phyloP scores from a whole-genome alignment of 2,329 filamentous ascomycete genomes.

The Daldinia eschscholtzii region DNA sequence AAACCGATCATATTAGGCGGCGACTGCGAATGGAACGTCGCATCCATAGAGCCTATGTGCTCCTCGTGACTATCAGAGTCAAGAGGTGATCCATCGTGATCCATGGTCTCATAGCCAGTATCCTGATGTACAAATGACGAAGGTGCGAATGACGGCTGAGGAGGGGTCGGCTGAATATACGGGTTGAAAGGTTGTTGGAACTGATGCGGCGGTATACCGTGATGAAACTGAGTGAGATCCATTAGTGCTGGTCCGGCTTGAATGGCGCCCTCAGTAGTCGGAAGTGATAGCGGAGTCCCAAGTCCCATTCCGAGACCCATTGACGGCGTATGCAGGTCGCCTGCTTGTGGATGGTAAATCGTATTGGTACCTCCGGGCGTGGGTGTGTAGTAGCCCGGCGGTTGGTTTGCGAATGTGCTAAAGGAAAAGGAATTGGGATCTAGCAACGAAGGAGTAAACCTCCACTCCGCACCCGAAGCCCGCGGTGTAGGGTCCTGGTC shows the following conservation, averaged over 20 bases:
- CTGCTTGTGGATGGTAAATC: slow-evolving; percentile 84
- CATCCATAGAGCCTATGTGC: slow-evolving; percentile 68
- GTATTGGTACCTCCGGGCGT: slow-evolving; percentile 85
- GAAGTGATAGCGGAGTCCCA: slow-evolving; percentile 84
- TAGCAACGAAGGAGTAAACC: slow-evolving; percentile 88
- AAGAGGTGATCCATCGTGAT: slow-evolving; percentile 78
- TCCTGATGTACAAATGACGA: slow-evolving; percentile 85
- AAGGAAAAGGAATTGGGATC: slow-evolving; percentile 89
- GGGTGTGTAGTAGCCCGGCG: slow-evolving; percentile 87
- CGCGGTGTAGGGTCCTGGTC: slow-evolving; percentile 87
- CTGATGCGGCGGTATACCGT: slow-evolving; percentile 66
- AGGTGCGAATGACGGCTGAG: slow-evolving; percentile 76
- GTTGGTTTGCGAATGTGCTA: slow-evolving; percentile 81
- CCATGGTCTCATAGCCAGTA: slow-evolving; percentile 82
- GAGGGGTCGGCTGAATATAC: slow-evolving; percentile 73
- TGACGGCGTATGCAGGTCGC: slow-evolving; percentile 87
- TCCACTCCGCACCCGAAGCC: slow-evolving; percentile 83
- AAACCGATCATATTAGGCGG: slow-evolving; percentile 68
- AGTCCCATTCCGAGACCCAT: slow-evolving; percentile 81
- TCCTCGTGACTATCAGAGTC: slow-evolving; percentile 65
- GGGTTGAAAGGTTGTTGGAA: slow-evolving; percentile 77
- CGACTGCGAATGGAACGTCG: slow-evolving; percentile 71
- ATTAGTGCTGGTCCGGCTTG: slow-evolving; percentile 70
- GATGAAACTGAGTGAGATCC: slow-evolving; percentile 77
- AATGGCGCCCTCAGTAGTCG: slow-evolving; percentile 74